phyloP scores from a whole-genome alignment of 352 stramenopile genomes.

The Thalassiosira livingstoniorum region DNA sequence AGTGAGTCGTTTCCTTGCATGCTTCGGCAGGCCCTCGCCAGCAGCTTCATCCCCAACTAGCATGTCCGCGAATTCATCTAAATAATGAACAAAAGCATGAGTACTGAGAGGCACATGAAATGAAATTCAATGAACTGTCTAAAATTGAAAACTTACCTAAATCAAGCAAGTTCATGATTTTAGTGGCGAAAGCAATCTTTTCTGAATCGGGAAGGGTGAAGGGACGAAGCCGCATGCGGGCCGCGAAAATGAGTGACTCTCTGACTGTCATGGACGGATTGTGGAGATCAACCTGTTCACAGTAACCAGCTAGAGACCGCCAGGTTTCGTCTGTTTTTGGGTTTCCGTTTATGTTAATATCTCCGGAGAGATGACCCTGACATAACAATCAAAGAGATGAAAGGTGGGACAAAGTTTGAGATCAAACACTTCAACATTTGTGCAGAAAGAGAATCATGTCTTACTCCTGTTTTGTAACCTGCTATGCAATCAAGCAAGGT shows the following conservation, averaged over 20 bases:
- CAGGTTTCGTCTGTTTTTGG: conserved; percentile 87
- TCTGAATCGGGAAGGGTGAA: too few species aligned
- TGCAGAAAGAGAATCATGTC: too few species aligned
- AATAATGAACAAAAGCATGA: conserved; percentile 57
- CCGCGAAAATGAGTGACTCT: conserved; percentile 82
- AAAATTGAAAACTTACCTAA: conserved; percentile 27
- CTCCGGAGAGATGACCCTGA: conserved; percentile 88
- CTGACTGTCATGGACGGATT: conserved; percentile 75
- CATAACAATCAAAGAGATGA: too few species aligned
- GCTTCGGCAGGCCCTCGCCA: conserved; percentile 71
- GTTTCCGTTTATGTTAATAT: conserved; percentile 90
- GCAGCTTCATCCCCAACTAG: conserved; percentile 67
- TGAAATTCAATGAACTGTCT: conserved; percentile 46
- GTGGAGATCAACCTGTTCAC: conserved; percentile 86
- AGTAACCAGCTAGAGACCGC: conserved; percentile 88
- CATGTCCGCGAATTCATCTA: conserved; percentile 71
- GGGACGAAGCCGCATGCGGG: conserved; percentile 73
- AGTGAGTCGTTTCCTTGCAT: conserved; percentile 73
- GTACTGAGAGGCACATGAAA: conserved; percentile 37
- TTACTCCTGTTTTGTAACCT: conserved; percentile 89
- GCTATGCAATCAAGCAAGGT: conserved; percentile 94
- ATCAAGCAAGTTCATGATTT: neutral
- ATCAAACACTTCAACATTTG: too few species aligned
- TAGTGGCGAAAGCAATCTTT: too few species aligned
- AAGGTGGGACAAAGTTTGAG: too few species aligned